phyloP scores from a whole-genome alignment of 2,329 filamentous ascomycete genomes.

The Hymenoscyphus linearis region DNA sequence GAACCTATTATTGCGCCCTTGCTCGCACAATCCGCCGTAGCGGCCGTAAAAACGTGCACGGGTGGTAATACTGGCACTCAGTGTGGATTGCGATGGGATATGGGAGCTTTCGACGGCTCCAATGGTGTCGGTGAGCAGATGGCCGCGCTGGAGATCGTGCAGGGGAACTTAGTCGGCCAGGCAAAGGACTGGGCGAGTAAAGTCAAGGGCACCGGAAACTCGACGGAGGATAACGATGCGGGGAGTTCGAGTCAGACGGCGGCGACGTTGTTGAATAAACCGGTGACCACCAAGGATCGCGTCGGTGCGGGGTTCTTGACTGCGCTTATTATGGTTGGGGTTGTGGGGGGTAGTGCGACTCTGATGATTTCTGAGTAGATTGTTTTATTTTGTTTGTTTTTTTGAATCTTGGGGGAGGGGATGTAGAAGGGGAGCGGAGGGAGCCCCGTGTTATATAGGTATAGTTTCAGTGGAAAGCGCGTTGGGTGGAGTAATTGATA shows the following conservation, averaged over 20 bases:
- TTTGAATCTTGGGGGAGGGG: not conserved
- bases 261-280: not conserved
- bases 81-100: conserved; percentile 58
- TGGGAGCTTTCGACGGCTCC: conserved; percentile 46
- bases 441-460: not conserved
- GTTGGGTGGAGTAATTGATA: not conserved
- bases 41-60: conserved; percentile 51
- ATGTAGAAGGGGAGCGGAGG: not conserved
- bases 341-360: conserved; percentile 14
- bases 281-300: conserved; percentile 33
- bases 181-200: conserved; percentile 30
- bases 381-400: not conserved
- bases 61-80: conserved; percentile 52
- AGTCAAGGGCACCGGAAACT: conserved; percentile 42
- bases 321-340: conserved; percentile 22
- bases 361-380: conserved; percentile 13
- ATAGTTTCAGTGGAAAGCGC: not conserved
- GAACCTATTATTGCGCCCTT: conserved; percentile 46
- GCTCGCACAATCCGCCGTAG: conserved; percentile 47
- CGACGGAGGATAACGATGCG: conserved; percentile 24
- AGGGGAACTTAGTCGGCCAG: conserved; percentile 34
- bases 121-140: conserved; percentile 67
- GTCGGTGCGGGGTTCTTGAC: conserved; percentile 38
- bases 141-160: conserved; percentile 59
- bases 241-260: conserved; percentile 3